phyloP scores from a whole-genome alignment of 1,284 basidiomycete species.

The Coniophora puteana region DNA sequence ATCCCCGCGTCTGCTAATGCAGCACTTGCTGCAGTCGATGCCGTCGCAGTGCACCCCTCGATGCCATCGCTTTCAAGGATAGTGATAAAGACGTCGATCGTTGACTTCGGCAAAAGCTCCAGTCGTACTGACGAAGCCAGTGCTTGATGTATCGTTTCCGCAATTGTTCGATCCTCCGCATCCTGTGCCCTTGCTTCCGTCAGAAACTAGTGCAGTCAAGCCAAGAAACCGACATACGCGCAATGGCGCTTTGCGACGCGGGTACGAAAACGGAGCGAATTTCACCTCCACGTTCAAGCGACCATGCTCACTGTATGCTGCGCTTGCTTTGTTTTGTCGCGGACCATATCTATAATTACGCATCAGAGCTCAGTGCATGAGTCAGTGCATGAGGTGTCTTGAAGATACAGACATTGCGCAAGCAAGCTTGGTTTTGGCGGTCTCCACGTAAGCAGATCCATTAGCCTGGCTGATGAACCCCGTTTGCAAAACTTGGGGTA shows the following conservation, averaged over 20 bases:
- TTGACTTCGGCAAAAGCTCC: conserved; percentile 90
- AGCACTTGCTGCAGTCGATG: conserved; percentile 83
- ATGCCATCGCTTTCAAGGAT: conserved; percentile 90
- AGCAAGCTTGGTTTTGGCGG: conserved; percentile 85
- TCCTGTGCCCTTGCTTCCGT: no score
- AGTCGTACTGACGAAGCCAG: conserved; percentile 83
- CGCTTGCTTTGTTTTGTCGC: conserved; percentile 79
- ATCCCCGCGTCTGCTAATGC: conserved; percentile 89
- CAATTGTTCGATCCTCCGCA: conserved; percentile 86
- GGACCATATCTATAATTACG: conserved; percentile 80
- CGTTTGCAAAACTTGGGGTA: conserved; percentile 73
- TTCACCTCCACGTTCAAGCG: conserved; percentile 94
- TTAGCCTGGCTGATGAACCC: conserved; percentile 91
- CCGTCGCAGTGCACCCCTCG: conserved; percentile 81
- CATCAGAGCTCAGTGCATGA: conserved; percentile 7
- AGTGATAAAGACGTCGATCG: conserved; percentile 88
- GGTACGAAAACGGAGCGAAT: conserved; percentile 90
- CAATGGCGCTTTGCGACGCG: conserved; percentile 75
- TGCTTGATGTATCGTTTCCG: conserved; percentile 83
- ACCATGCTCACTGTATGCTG: conserved; percentile 81
- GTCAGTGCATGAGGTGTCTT: conserved; percentile 5
- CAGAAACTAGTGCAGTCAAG: conserved; percentile 12
- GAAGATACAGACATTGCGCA: conserved; percentile 77
- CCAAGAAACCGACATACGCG: conserved; percentile 61
- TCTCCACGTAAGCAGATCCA: conserved; percentile 94